These are phyloP conservation scores for Pharus latifolius DNA, from an alignment of 176 grass and related monocot genomes.

Conservation along the genomic window DNA sequence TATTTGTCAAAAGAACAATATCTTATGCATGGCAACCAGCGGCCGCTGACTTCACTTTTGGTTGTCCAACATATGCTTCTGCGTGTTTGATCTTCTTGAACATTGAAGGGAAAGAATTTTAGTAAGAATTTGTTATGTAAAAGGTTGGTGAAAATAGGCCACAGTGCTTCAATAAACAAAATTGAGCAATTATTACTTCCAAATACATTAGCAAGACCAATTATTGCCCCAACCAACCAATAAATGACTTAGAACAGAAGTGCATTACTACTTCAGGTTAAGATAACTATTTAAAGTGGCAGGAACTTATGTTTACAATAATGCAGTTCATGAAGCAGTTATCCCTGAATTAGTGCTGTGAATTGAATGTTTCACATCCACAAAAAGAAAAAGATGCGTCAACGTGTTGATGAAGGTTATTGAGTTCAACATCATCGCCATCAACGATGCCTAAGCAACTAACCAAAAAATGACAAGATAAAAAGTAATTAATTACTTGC, in stretches of 20 bases:
- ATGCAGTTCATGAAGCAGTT: background rate
- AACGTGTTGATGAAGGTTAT: conserved; percentile 54
- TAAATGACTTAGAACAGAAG: too few relatives aligned
- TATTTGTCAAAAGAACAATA: background rate
- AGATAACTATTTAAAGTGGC: too few relatives aligned
- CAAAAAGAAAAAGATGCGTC: background rate
- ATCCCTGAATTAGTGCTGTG: background rate
- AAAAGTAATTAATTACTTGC: background rate
- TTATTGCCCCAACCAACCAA: too few relatives aligned
- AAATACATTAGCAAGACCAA: too few relatives aligned
- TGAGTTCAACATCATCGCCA: conserved; percentile 46
- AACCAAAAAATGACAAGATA: background rate
- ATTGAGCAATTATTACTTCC: too few relatives aligned
- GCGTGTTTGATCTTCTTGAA: conserved; percentile 75
- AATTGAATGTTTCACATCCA: background rate
- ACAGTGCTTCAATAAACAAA: too few relatives aligned
- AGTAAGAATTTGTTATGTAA: too few relatives aligned
- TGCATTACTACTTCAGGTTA: too few relatives aligned
- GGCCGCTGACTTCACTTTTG: conserved; percentile 90
- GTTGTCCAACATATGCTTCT: conserved; percentile 67
- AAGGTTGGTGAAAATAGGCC: too few relatives aligned
- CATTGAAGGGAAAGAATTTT: conserved; percentile 5
- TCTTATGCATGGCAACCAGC: conserved; percentile 83
- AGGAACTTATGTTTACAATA: too few relatives aligned
- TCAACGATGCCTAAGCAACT: conserved; percentile 67